phyloP scores from a whole-genome alignment of 768 basidiomycete species.

The Chalciporus piperatus region DNA sequence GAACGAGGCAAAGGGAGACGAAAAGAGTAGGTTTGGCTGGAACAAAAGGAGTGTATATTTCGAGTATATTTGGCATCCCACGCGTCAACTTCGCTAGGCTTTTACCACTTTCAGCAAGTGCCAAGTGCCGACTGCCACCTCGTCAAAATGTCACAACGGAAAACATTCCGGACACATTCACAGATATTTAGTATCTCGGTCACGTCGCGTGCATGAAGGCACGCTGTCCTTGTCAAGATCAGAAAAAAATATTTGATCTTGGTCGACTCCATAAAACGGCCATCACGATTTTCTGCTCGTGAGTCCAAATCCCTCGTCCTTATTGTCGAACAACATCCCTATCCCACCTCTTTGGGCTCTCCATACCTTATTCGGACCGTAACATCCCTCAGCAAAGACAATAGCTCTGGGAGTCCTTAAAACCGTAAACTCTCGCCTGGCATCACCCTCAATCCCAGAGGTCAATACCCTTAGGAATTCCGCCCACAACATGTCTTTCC shows the following conservation, averaged over 20 bases:
- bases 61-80: too few relatives aligned
- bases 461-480: not conserved
- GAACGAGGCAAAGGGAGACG: not conserved
- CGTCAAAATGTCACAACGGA: not conserved
- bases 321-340: not conserved
- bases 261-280: not conserved
- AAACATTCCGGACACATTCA: not conserved
- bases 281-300: not conserved
- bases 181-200: not conserved
- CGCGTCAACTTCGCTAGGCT: too few relatives aligned
- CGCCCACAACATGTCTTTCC: not conserved
- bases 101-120: too few relatives aligned
- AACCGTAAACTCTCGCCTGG: not conserved
- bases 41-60: not conserved
- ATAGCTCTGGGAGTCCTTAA: not conserved
- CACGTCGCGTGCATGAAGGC: not conserved
- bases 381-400: not conserved
- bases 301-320: constrained; percentile 1
- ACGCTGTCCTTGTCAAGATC: not conserved
- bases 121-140: not conserved
- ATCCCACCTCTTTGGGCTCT: not conserved
- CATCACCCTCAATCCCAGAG: not conserved
- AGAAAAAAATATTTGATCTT: not conserved
- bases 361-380: not conserved
- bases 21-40: not conserved